These are phyloP conservation scores for Prunus salicina DNA, from an alignment of 306 rosid species.

Conservation along the genomic window DNA sequence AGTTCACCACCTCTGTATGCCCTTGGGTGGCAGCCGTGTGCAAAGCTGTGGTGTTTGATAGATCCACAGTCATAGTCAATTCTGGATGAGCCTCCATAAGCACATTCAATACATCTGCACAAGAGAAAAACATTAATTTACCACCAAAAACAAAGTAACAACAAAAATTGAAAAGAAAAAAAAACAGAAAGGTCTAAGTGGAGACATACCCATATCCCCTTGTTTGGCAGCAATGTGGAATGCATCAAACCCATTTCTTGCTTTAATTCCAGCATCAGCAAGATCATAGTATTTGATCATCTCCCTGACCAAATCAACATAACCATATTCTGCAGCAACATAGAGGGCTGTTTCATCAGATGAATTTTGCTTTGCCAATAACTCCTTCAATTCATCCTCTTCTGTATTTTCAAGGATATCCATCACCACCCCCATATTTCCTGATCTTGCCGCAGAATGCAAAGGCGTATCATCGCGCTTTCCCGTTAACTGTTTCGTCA, in stretches of 20 bases:
- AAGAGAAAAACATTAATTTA: background rate
- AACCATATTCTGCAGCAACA: conserved; percentile 86
- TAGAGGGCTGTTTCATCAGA: conserved; percentile 88
- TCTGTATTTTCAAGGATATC: conserved; percentile 39
- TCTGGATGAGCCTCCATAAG: conserved; percentile 83
- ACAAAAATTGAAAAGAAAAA: background rate
- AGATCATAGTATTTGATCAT: conserved; percentile 77
- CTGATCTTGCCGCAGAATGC: conserved; percentile 82
- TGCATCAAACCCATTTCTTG: conserved; percentile 92
- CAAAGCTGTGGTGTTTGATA: conserved; percentile 89
- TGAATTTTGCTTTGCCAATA: conserved; percentile 70
- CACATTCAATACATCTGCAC: conserved; percentile 67
- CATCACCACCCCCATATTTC: conserved; percentile 42
- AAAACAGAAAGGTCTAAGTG: background rate
- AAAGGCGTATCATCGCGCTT: conserved; percentile 77
- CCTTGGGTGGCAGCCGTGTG: conserved; percentile 97
- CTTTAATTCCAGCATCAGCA: conserved; percentile 71
- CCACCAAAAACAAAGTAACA: conserved; percentile 18
- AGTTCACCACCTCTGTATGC: conserved; percentile 62
- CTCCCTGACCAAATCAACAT: conserved; percentile 72
- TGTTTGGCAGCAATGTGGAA: conserved; percentile 97
- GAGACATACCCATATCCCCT: conserved; percentile 70
- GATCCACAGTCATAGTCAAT: conserved; percentile 85
- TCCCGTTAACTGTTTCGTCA: conserved; percentile 87
- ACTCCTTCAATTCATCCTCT: conserved; percentile 47